Evolutionary conservation across 495 filamentous ascomycete genomes (phyloP), one percentile per base, ranked within the genome.

Genomic region (Penicillium antarcticum): DNA sequence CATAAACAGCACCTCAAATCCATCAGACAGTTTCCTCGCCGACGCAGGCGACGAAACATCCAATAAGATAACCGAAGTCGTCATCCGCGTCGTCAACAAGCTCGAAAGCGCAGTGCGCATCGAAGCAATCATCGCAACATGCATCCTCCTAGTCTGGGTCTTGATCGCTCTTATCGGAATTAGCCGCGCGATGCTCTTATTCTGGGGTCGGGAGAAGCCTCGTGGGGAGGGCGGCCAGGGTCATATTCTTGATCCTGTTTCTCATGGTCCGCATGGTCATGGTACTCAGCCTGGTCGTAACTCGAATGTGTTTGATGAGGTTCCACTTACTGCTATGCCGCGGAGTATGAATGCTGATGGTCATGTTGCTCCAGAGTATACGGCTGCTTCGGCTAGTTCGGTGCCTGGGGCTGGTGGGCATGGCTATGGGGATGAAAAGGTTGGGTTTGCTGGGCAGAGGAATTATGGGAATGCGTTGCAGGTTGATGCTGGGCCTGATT

Each of bases 21-120:
- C 58, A 4, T 75, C 84, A 0, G 82, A 85, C 21, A 83, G 80
- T 18, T 94, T 98, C 73, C 82, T 96, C 33, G 76, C 90, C 19
- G 74, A 84, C 24, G 85, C 91, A 1, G 79, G 82, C 21, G 75
- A 74, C 53, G 74, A 78, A 29, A 85, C 91, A 1, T 81, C 84
- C 13, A 85, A 95, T 71, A 86, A 90, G 57, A 87, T 98, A 64
- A 89, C 85, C 0, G 80, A 78, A 49, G 87, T 91, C 16, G 78
- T 97, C 44, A 57, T 69, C 13, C 74, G 83, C 42, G 81, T 96
- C 40, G 78, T 81, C 29, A 69, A 72, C 47, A 79, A 80, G 51
- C 73, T 97, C 38, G 70, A 77, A 48, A 71, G 77, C 26, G 80
- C 76, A 48, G 85, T 97, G 47, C 73, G 78, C 33, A 79, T 80